phyloP scores from a whole-genome alignment of 75 land plant species.

The Gnetum montanum region DNA sequence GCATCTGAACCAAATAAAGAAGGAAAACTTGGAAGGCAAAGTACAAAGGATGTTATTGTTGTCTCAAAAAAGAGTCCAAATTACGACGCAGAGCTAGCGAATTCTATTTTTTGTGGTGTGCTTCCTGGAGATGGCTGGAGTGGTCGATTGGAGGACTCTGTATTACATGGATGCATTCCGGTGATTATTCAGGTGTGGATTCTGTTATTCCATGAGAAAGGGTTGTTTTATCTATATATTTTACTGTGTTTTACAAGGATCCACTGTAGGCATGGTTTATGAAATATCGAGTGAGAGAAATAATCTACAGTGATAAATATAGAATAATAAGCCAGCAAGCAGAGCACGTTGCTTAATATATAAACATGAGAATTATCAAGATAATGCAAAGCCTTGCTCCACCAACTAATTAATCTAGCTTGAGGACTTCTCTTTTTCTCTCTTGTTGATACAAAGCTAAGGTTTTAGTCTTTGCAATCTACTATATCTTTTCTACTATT shows the following conservation, averaged over 20 bases:
- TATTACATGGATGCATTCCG: constrained; percentile 86
- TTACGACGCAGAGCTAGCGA: constrained; percentile 48
- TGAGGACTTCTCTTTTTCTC: no score
- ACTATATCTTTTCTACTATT: no score
- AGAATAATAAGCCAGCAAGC: no score
- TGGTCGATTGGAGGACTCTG: constrained; percentile 89
- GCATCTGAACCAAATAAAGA: constrained; percentile 80
- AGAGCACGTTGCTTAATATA: no score
- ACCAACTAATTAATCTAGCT: no score
- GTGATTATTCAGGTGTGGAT: constrained; percentile 77
- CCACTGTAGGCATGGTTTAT: no score
- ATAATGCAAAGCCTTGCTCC: no score
- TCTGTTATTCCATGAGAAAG: constrained; percentile 17
- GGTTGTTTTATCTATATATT: constrained; percentile 13
- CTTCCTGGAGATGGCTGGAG: constrained; percentile 99
- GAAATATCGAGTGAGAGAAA: no score
- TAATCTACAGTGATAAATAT: no score
- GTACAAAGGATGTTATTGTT: constrained; percentile 60
- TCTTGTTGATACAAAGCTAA: no score
- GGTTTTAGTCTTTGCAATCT: no score
- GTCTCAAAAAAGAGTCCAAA: constrained; percentile 41
- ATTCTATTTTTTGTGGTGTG: constrained; percentile 88
- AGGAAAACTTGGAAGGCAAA: constrained; percentile 76
- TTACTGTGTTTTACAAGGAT: not conserved
- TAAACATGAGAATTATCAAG: no score